Evolutionary conservation across 1,139 yeast genomes (phyloP), one percentile per base, ranked within the genome.

Genomic region (Kurtzmaniella quercitrusa): DNA sequence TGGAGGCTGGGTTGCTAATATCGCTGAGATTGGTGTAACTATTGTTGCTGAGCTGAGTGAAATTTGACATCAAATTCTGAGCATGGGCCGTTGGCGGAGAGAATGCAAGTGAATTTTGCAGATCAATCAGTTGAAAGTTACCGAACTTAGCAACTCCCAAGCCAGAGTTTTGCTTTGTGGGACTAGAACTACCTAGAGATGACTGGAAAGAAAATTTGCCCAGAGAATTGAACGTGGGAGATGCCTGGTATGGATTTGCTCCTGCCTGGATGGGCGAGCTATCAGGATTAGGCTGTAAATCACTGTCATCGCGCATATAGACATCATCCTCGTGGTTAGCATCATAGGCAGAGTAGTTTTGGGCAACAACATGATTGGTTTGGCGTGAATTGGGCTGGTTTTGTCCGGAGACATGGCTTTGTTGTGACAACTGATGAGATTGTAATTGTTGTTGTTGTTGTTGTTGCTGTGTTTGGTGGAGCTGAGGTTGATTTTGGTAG

Each of bases 21-120:
- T 66, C 74, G 1, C 68, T 61, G 40, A 73, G 55, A 47, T 73
- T 71, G 15, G 76, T 67, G 45, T 61, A 68, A 49, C 74, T 66
- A 45, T 53, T 57, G 51, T 72, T 73, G 47, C 62, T 65, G 48
- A 73, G 57, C 46, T 68, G 72, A n/a, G 76, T 71, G 50, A 73
- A 71, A n/a, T 52, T 61, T 36, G 47, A 42, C 45, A 42, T 42
- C 42, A 42, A 41, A 28, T 40, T 36, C 15, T 42, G 37, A 2
- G 43, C 22, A 38, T 40, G 42, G 5, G 43, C 41, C 19, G 63
- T 56, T 0, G 78, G 77, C 2, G 76, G 78, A 42, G 62, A 65
- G 52, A 70, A 72, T 42, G 56, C 56, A 45, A 67, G 51, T 18
- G 71, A 64, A 40, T 54, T 56, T 45, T 60, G 57, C 30, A 65